Base-by-base conservation (phyloP, 371 early-diverging fungal genomes). In the Mortierella sp. region DNA sequence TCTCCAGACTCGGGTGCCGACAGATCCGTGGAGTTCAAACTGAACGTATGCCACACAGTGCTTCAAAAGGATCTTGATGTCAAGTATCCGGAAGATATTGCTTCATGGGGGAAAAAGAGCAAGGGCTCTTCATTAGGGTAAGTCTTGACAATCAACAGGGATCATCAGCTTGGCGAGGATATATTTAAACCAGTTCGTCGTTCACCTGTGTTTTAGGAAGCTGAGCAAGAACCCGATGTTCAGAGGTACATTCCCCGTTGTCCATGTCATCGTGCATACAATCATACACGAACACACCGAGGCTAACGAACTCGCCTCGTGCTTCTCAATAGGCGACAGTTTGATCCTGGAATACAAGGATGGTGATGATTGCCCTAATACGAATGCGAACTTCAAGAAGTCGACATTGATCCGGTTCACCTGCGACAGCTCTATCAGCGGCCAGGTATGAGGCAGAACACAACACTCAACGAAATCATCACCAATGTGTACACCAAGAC, bases 101-200 rank as follows among this genome's bases (percentile, higher is more conserved):
- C 76, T 8, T 60, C 76, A 5, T 76, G 76, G 76, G 76, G 65
- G 27, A 76, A 68, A 54, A 60, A 21, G 51, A 57, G 40, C 46
- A 76, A 76, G 56, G 76, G 76, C 40, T 50, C 46, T 8, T 76
- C 76, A 53, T 63, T 68, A 54, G 76, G 76, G 76, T 76, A 58
- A 55, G 64, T 17, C 24, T 46, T 46, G 31, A 21, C 31, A 22
- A 46, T 25, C 16, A 22, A n/a, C 28, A 24, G 16, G 25, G 25
- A 25, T 27, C 2, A 10, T 10, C 34, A 34, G 4, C 34, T 34
- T 7, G 10, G 7, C 34, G 4, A 34, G 34, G 34, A 34, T 34
- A 34, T 10, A 34, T 10, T 34, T 4, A 4, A 34, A 10, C 34
- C 4, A 34, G 34, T 10, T 34, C 14, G 16, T 5, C 50, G 12